Base-by-base conservation (phyloP, 345 rosid genomes). In the Hibiscus syriacus region DNA sequence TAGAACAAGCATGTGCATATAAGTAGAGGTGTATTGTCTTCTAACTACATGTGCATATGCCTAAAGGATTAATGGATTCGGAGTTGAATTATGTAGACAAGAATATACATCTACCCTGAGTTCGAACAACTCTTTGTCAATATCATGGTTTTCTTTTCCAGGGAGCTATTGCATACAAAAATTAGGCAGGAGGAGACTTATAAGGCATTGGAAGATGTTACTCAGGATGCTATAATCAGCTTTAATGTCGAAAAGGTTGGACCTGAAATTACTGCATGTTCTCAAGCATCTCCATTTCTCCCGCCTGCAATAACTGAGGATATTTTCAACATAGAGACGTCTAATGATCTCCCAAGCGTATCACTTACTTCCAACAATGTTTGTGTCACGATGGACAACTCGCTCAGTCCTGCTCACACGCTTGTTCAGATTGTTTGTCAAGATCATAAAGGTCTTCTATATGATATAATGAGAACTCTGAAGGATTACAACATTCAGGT, bases 401-500 rank as follows among this genome's bases (percentile, higher is more conserved):
- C 82, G 1, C 72, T 91, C 56, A 94, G 99, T 75, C 90, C 87
- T 25, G 84, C 78, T 45, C 99, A 91, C 75, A 91, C 97, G 0
- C 90, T 94, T 36, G 84, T 94, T 50, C 97, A 90, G 74, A 87
- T 94, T 29, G 74, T 69, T 70, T 94, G 99, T 78, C 89, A 76
- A 79, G 92, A 89, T 66, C 99, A 85, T 76, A 94, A 94, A 78
- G 97, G 96, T 26, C 92, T 94, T 74, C 86, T 94, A 8, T 91
- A 86, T 26, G 99, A 94, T 78, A 83, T 91, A 67, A 87, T 89
- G 97, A 84, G 99, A 74, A 94, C 96, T 50, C 81, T 94, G 64
- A 94, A 94, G 78, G 99, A 94, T 75, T 94, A 82, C 76, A 90
- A 87, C 73, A 86, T 91, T 69, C 89, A 93, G 98, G 98, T 90